phyloP scores from a whole-genome alignment of 2,329 filamentous ascomycete species.

The Colletotrichum melonis region DNA sequence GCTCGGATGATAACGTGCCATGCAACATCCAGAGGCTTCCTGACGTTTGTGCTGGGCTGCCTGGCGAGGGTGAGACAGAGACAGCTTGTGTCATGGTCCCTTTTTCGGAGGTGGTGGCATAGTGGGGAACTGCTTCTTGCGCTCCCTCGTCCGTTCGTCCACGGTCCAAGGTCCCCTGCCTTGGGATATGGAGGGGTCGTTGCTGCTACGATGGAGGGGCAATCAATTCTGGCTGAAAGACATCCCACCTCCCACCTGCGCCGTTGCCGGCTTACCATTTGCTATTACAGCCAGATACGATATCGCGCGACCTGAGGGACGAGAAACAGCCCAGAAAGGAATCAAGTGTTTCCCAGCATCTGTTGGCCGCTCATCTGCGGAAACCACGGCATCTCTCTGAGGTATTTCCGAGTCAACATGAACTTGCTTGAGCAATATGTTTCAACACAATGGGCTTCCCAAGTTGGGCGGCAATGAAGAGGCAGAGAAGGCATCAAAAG shows the following conservation, averaged over 20 bases:
- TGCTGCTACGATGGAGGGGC: slow-evolving; percentile 31
- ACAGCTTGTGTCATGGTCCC: slow-evolving; percentile 20
- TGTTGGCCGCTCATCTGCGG: background rate
- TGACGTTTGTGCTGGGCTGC: background rate
- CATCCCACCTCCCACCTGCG: slow-evolving; percentile 39
- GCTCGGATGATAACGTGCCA: background rate
- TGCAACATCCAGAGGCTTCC: background rate
- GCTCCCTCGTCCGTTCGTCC: slow-evolving; percentile 19
- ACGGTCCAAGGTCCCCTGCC: slow-evolving; percentile 10
- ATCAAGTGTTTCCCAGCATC: background rate
- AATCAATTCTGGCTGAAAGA: slow-evolving; percentile 14
- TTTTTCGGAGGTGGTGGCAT: slow-evolving; percentile 35
- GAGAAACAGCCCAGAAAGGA: background rate
- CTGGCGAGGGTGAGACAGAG: slow-evolving; percentile 21
- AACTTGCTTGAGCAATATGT: background rate
- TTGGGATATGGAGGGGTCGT: slow-evolving; percentile 27
- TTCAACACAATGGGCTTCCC: background rate
- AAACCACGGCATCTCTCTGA: background rate
- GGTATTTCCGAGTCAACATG: background rate
- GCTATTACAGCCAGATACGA: slow-evolving; percentile 36
- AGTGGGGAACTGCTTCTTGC: slow-evolving; percentile 36
- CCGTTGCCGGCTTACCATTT: slow-evolving; percentile 41
- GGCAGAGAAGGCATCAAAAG: background rate
- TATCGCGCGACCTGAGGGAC: slow-evolving; percentile 20
- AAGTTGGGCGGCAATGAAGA: slow-evolving; percentile 2